phyloP scores from a whole-genome alignment of 2,329 filamentous ascomycete genomes.

The Epichloe glyceriae region DNA sequence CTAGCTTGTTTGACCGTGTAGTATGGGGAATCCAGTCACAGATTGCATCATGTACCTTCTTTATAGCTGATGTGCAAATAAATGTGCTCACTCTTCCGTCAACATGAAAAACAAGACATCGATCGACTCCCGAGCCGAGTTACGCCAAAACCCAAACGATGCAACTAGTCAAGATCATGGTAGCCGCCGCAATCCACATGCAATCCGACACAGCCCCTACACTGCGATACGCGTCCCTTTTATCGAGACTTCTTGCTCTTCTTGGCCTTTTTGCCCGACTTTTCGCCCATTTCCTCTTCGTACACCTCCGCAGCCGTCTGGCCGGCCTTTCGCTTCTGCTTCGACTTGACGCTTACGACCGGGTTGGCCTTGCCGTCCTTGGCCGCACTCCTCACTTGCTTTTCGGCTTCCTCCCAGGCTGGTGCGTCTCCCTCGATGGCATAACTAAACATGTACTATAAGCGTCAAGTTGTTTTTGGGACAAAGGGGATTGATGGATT shows the following conservation, averaged over 20 bases:
- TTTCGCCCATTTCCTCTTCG: constrained; percentile 44
- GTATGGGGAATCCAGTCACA: too few relatives aligned
- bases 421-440: constrained; percentile 50
- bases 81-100: not conserved
- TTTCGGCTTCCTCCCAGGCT: constrained; percentile 59
- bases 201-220: not conserved
- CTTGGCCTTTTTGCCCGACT: constrained; percentile 44
- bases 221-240: constrained; percentile 1
- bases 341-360: constrained; percentile 75
- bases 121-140: not conserved
- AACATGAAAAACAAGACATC: not conserved
- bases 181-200: not conserved
- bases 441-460: constrained; percentile 30
- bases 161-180: not conserved
- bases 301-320: constrained; percentile 48
- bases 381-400: constrained; percentile 49
- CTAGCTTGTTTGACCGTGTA: too few relatives aligned
- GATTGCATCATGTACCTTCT: too few relatives aligned
- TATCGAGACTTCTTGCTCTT: constrained; percentile 23
- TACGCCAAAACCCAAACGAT: not conserved
- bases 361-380: constrained; percentile 43
- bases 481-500: too few relatives aligned
- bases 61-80: too few relatives aligned
- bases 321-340: constrained; percentile 61
- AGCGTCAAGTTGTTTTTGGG: not conserved